Conservation (phyloP, 352 stramenopile genomes). For the Pythium guiyangense region DNA sequence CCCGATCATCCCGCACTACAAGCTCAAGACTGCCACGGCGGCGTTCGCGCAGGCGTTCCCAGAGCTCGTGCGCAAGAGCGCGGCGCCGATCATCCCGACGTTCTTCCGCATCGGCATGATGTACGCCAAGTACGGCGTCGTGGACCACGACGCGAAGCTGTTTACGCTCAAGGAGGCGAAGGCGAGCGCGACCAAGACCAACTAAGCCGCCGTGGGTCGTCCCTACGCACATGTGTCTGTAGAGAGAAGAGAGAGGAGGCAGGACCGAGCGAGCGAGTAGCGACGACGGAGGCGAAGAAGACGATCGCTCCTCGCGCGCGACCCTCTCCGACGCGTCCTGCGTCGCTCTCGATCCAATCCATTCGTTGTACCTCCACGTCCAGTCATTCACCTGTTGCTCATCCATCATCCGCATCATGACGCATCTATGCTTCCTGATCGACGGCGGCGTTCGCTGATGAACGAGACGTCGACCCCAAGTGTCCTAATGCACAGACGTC, state of each 20-base stretch:
- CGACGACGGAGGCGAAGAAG: too few relatives aligned
- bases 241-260: background rate
- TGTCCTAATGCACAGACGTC: too few relatives aligned
- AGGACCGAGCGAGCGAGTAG: background rate
- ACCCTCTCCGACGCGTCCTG: too few relatives aligned
- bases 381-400: too few relatives aligned
- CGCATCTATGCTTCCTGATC: too few relatives aligned
- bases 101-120: conserved; percentile 59
- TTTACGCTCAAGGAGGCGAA: conserved; percentile 71
- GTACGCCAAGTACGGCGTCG: conserved; percentile 69
- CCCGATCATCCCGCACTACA: conserved; percentile 86
- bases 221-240: background rate
- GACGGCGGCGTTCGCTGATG: too few relatives aligned
- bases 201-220: conserved; percentile 1
- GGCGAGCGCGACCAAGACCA: conserved; percentile 19
- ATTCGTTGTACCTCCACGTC: too few relatives aligned
- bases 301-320: too few relatives aligned
- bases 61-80: conserved; percentile 64
- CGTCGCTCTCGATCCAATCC: too few relatives aligned
- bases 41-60: conserved; percentile 68
- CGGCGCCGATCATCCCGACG: conserved; percentile 59
- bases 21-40: conserved; percentile 53
- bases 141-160: conserved; percentile 52
- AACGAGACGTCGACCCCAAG: too few relatives aligned
- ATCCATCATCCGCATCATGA: too few relatives aligned